A percentile compares a stretch with the other conserved stretches of the same genome.
phyloP scores from a whole-genome alignment of 352 stramenopile species.

The Pythium oligandrum region DNA sequence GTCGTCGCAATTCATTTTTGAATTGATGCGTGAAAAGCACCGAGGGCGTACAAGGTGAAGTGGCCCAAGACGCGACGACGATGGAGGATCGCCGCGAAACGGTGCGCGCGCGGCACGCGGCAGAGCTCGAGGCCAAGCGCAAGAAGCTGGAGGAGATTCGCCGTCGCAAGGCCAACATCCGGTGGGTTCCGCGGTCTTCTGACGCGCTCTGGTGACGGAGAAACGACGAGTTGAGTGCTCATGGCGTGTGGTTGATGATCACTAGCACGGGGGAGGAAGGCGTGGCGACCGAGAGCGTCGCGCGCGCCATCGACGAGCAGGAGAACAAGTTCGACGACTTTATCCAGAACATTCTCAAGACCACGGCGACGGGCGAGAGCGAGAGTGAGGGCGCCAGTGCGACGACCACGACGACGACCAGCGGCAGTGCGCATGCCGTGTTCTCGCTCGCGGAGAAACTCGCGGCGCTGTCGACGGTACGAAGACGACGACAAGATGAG shows the following conservation, averaged over 20 bases:
- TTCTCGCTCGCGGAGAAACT: slow-evolving; percentile 78
- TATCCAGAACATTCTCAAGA: slow-evolving; percentile 84
- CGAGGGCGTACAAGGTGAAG: too few relatives aligned
- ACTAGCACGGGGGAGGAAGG: slow-evolving; percentile 32
- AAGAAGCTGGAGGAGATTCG: slow-evolving; percentile 90
- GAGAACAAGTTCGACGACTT: slow-evolving; percentile 68
- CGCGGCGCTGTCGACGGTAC: slow-evolving; percentile 62
- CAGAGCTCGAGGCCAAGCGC: slow-evolving; percentile 84
- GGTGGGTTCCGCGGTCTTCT: slow-evolving; percentile 25
- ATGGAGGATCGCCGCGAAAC: slow-evolving; percentile 20
- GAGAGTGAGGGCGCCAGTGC: slow-evolving; percentile 16
- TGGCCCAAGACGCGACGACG: too few relatives aligned
- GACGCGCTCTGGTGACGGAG: not conserved
- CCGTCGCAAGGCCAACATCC: slow-evolving; percentile 72
- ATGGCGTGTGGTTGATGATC: slow-evolving; percentile 1
- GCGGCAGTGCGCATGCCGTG: slow-evolving; percentile 7
- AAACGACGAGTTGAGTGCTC: not conserved
- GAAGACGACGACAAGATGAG: too few relatives aligned
- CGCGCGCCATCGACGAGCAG: slow-evolving; percentile 56
- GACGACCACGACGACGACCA: not conserved
- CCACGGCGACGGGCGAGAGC: slow-evolving; percentile 11
- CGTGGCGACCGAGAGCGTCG: slow-evolving; percentile 36
- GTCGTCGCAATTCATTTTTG: not conserved
- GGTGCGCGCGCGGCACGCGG: slow-evolving; percentile 77
- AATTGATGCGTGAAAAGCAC: not conserved